Evolutionary conservation across 768 basidiomycete species (phyloP).

Genomic region (Leccinum arenicola): DNA sequence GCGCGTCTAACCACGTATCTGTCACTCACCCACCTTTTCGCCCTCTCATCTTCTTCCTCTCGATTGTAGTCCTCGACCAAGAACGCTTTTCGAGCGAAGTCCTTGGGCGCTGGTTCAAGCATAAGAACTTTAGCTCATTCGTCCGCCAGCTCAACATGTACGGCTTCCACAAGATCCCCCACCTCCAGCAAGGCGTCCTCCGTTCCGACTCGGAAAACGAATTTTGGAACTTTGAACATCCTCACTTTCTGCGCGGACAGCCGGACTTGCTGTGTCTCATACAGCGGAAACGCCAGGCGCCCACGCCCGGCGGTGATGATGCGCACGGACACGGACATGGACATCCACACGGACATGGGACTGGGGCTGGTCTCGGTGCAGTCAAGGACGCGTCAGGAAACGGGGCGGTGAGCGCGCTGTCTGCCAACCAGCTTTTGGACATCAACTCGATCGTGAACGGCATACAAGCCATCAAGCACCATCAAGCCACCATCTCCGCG

Average conservation of each 20-base stretch:
- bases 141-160: constrained; percentile 97
- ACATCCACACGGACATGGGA: background rate
- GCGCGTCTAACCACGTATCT: background rate
- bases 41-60: background rate
- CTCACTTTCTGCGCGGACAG: constrained; percentile 84
- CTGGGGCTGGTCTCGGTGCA: background rate
- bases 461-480: constrained; percentile 83
- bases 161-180: constrained; percentile 94
- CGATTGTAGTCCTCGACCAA: constrained; percentile 74
- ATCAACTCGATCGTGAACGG: constrained; percentile 77
- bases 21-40: background rate
- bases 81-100: constrained; percentile 88
- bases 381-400: constrained; percentile 16
- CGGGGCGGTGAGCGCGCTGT: constrained; percentile 26
- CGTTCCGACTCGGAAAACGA: constrained; percentile 79
- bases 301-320: constrained; percentile 30
- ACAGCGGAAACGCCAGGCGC: constrained; percentile 71
- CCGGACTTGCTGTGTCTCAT: constrained; percentile 87
- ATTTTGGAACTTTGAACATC: constrained; percentile 89
- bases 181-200: constrained; percentile 92
- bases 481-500: constrained; percentile 87
- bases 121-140: constrained; percentile 94
- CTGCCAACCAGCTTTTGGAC: constrained; percentile 61
- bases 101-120: constrained; percentile 95
- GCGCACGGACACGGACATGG: constrained; percentile 15